Evolutionary conservation across 495 filamentous ascomycete genomes (phyloP).

Genomic region (Acidiella bohemica): DNA sequence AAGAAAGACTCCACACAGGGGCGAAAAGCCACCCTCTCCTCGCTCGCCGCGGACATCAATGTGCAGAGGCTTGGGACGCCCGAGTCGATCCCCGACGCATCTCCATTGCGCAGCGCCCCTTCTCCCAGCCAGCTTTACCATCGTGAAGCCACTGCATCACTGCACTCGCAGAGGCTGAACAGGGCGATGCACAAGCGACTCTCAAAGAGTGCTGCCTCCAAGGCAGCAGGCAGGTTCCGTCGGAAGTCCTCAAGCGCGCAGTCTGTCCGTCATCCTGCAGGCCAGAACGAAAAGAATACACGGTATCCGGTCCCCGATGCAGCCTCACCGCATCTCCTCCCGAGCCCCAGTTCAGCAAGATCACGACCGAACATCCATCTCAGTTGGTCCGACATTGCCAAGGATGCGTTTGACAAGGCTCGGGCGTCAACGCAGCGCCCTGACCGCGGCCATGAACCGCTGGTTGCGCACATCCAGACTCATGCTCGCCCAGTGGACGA

Average conservation of each 20-base stretch:
- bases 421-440: slow-evolving; percentile 2
- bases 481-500: slow-evolving; percentile 11
- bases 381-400: slow-evolving; percentile 9
- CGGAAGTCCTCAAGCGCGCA: background rate
- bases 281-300: too few relatives aligned
- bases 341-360: background rate
- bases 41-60: slow-evolving; percentile 5
- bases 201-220: background rate
- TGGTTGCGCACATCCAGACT: slow-evolving; percentile 2
- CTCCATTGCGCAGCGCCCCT: too few relatives aligned
- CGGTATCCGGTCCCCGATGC: slow-evolving; percentile 1
- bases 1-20: slow-evolving; percentile 3
- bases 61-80: background rate
- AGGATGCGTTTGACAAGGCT: slow-evolving; percentile 6
- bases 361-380: slow-evolving; percentile 1
- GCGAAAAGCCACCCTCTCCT: background rate
- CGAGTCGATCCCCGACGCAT: background rate
- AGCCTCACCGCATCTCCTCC: slow-evolving; percentile 3
- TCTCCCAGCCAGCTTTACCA: too few relatives aligned
- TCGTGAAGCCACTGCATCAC: too few relatives aligned
- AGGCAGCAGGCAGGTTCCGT: background rate
- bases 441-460: background rate
- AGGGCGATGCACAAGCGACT: background rate
- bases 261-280: background rate
- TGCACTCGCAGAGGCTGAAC: too few relatives aligned